A percentile compares a stretch with the other conserved stretches of the same genome.
These are phyloP conservation scores for Penicillium soppii DNA, from an alignment of 495 filamentous ascomycete genomes.

Conservation along the genomic window DNA sequence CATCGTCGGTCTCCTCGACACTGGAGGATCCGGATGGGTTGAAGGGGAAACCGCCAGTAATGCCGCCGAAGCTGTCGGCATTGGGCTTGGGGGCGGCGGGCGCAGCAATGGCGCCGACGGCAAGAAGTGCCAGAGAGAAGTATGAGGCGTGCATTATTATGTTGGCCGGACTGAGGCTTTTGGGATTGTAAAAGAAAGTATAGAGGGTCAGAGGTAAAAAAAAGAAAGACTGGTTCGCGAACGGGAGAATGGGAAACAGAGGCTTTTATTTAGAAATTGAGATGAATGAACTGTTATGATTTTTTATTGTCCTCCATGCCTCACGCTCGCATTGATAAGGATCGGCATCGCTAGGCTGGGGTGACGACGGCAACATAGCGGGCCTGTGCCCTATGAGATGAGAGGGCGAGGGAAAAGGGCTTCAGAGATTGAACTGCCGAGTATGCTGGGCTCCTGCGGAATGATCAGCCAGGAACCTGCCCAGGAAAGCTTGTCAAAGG, in stretches of 20 bases:
- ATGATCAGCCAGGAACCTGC: slow-evolving; percentile 19
- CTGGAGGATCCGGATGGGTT: slow-evolving; percentile 6
- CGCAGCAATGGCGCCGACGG: slow-evolving; percentile 20
- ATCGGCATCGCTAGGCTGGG: slow-evolving; percentile 15
- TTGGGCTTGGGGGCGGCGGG: slow-evolving; percentile 13
- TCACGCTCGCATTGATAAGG: slow-evolving; percentile 7
- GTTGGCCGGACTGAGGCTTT: neutral
- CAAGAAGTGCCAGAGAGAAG: slow-evolving; percentile 24
- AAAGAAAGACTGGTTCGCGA: slow-evolving; percentile 6
- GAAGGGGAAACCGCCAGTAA: slow-evolving; percentile 18
- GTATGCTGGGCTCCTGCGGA: slow-evolving; percentile 12
- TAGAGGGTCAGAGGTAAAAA: slow-evolving; percentile 8
- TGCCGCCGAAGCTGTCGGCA: slow-evolving; percentile 9
- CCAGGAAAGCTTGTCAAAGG: neutral
- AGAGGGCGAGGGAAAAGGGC: slow-evolving; percentile 4
- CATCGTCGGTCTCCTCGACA: slow-evolving; percentile 8
- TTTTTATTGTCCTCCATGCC: slow-evolving; percentile 20
- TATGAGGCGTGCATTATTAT: slow-evolving; percentile 25
- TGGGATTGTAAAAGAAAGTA: slow-evolving; percentile 15
- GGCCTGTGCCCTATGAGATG: slow-evolving; percentile 10
- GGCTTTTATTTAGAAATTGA: slow-evolving; percentile 17
- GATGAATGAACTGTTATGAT: slow-evolving; percentile 13
- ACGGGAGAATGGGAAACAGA: slow-evolving; percentile 11
- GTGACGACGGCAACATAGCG: slow-evolving; percentile 19
- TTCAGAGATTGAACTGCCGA: neutral